Percentiles rank a stretch among this genome's conserved stretches.
Conservation (phyloP, 2,329 filamentous ascomycete species). For the Parasarocladium wereldwijsianum region DNA sequence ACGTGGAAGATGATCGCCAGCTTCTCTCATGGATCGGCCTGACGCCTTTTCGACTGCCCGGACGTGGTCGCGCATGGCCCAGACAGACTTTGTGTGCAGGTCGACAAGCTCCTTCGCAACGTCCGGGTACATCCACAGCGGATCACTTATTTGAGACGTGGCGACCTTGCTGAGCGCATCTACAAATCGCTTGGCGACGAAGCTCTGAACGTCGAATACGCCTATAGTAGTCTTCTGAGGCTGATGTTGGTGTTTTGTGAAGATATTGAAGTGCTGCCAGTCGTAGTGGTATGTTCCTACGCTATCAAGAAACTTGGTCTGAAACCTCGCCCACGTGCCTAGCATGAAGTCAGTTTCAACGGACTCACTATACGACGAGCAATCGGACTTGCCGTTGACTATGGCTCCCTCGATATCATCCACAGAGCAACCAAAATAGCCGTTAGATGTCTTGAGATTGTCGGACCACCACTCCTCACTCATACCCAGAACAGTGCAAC, state of each 20-base stretch:
- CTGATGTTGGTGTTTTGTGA: constrained; percentile 12
- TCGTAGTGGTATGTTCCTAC: constrained; percentile 12
- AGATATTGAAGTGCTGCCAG: constrained; percentile 21
- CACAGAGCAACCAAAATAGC: constrained; percentile 21
- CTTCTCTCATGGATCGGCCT: neutral
- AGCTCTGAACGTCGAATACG: constrained; percentile 13
- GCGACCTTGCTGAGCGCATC: constrained; percentile 3
- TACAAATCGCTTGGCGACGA: constrained; percentile 5
- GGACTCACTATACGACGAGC: neutral
- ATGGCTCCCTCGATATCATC: constrained; percentile 5
- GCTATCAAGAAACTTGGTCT: constrained; percentile 13
- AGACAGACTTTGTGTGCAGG: constrained; percentile 21
- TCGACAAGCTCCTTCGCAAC: constrained; percentile 16
- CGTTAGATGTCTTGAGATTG: constrained; percentile 19
- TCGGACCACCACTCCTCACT: constrained; percentile 26
- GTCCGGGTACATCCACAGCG: constrained; percentile 21
- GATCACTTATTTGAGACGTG: constrained; percentile 9
- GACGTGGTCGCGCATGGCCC: constrained; percentile 21
- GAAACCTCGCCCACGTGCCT: constrained; percentile 18
- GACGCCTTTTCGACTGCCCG: constrained; percentile 16
- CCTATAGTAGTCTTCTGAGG: constrained; percentile 14
- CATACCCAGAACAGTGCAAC: too few species aligned
- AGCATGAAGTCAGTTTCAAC: neutral
- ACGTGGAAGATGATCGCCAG: constrained; percentile 8
- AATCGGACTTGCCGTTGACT: constrained; percentile 10